A percentile compares a stretch with the other conserved stretches of the same genome.
phyloP scores from a whole-genome alignment of 768 basidiomycete species.

The Mycena vitilis region DNA sequence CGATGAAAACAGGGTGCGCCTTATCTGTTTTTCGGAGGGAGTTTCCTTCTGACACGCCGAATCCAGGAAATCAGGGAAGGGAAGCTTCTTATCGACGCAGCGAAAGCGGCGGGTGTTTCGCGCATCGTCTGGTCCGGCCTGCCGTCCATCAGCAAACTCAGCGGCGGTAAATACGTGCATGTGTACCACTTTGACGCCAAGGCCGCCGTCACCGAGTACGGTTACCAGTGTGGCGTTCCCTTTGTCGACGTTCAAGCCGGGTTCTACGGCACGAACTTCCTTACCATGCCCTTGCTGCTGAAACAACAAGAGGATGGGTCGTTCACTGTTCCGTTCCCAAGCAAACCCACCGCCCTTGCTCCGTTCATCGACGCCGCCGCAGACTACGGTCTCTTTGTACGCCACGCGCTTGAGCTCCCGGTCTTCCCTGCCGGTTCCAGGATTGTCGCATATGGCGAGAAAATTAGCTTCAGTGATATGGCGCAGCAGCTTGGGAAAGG shows the following conservation, averaged over 20 bases:
- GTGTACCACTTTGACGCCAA: conserved; percentile 24
- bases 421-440: conserved; percentile 22
- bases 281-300: neutral
- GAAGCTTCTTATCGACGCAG: conserved; percentile 27
- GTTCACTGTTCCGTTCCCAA: neutral
- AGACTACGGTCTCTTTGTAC: conserved; percentile 28
- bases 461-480: conserved; percentile 12
- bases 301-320: conserved; percentile 11
- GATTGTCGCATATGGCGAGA: conserved; percentile 5
- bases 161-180: conserved; percentile 10
- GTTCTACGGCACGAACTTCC: conserved; percentile 7
- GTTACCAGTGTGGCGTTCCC: conserved; percentile 13
- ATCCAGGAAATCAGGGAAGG: conserved; percentile 26
- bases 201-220: conserved; percentile 19
- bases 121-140: conserved; percentile 30
- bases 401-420: conserved; percentile 20
- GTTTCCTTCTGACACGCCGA: neutral
- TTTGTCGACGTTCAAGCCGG: conserved; percentile 26
- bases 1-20: conserved; percentile 5
- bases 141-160: neutral
- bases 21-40: neutral
- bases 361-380: conserved; percentile 18
- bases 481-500: conserved; percentile 2
- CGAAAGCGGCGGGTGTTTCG: conserved; percentile 13
- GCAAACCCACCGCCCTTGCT: neutral